phyloP scores from a whole-genome alignment of 352 stramenopile genomes.

The Pythium chondricola region DNA sequence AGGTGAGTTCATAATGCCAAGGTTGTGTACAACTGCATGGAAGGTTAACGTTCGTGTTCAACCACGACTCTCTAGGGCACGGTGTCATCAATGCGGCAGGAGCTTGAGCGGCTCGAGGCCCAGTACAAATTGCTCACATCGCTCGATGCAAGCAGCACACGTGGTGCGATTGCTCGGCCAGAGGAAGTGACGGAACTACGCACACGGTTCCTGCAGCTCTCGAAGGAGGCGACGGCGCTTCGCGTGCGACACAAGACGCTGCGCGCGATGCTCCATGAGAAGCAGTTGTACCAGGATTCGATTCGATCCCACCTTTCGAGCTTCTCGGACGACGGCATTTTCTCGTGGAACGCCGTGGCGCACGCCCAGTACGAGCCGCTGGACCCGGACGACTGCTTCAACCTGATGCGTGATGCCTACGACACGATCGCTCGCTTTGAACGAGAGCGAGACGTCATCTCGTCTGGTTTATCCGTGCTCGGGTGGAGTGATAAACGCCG shows the following conservation, averaged over 20 bases:
- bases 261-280: constrained; percentile 40
- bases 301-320: constrained; percentile 21
- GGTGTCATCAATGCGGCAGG: constrained; percentile 41
- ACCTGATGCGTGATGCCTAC: constrained; percentile 50
- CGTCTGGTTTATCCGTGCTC: constrained; percentile 41
- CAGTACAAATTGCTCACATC: constrained; percentile 33
- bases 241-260: constrained; percentile 44
- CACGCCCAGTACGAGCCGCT: constrained; percentile 34
- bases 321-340: constrained; percentile 20
- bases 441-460: constrained; percentile 26
- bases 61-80: no score
- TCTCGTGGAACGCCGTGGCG: constrained; percentile 19
- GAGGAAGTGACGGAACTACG: constrained; percentile 22
- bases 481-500: constrained; percentile 57
- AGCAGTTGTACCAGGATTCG: constrained; percentile 53
- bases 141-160: constrained; percentile 12
- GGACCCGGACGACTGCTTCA: constrained; percentile 23
- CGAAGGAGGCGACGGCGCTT: constrained; percentile 33
- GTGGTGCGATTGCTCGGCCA: constrained; percentile 25
- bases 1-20: constrained; percentile 12
- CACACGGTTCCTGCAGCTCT: constrained; percentile 30
- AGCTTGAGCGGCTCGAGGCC: constrained; percentile 40
- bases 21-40: no score
- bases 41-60: no score
- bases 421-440: constrained; percentile 50